Base-by-base conservation (phyloP, 345 rosid species). In the Bruguiera parviflora region DNA sequence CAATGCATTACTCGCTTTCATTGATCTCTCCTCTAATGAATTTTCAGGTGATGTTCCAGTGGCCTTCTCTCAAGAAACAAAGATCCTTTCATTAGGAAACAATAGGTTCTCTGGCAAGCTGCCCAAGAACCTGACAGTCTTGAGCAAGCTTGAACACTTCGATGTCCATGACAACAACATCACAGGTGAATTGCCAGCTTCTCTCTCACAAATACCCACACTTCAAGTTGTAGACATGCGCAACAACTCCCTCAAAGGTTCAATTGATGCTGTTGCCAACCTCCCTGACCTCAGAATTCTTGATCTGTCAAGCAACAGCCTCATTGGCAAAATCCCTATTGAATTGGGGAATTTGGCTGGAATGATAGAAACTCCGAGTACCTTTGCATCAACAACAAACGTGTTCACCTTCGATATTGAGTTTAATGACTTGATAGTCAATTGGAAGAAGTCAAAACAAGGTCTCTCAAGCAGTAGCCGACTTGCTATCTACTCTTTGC, bases 141-240 rank as follows among this genome's bases (percentile, higher is more conserved):
- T 80, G 58, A 77, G 25, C 66, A 77, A 73, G 64, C 81, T 77
- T 35, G 64, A 73, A 52, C 74, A 71, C n/a, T 69, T 77, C 37
- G 77, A 80, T 68, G 77, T 74, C 55, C 72, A 65, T 3, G 75
- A 80, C 81, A 80, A 77, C 71, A 51, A 62, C 22, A 77, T 80
- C 75, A 60, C 84, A 5, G 79, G 81, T 43, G 69, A 74, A 58
- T 16, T 77, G 10, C 83, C 76, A 37, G 11, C 60, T 24, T 76
- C 61, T 76, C 73, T 80, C 27, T 80, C 62, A 32, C 64, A 70
- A 59, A 64, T 74, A 9, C 60, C 76, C 53, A 35, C 59, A 37
- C 77, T 80, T 55, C 79, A 80, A 53, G 65, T 77, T 53, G 70
- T 80, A 37, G 68, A 52, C 55, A 29, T 77, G 3, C 68, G 71